Evolutionary conservation across 331 rosid species (phyloP), one percentile per base, ranked within the genome.

Genomic region (Dryas integrifolia): DNA sequence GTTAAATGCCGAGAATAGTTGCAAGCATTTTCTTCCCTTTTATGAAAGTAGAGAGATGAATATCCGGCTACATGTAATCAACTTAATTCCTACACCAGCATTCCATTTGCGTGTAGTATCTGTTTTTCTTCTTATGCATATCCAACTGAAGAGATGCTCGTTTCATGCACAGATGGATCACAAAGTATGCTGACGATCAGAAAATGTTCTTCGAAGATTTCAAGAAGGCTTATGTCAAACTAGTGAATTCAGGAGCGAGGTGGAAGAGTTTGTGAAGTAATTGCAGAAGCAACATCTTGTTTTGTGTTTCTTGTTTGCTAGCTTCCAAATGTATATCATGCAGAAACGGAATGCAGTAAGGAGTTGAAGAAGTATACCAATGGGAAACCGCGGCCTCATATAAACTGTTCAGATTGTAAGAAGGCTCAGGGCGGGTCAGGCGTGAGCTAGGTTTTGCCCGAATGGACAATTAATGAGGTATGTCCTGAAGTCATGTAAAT

Each of bases 221-320:
- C 78, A 80, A 82, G 77, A 86, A 81, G 71, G 98, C 96, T 43
- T 89, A 89, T 68, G 74, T 75, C 81, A 95, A 95, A 84, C 83
- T 95, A 82, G 99, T 89, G 85, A 90, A 90, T 82, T 80, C 89
- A 69, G 97, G 98, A 66, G 99, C 83, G 39, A 86, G 77, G 77
- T 92, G 99, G 99, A 88, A 64, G 79, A 82, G 77, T 79, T 69
- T 75, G 72, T 85, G 82, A 86, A 58, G 35, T 60, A 76, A 56
- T 47, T 43, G 52, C 74, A 72, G 76, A 24, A 49, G 59, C 30
- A 50, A 52, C 53, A n/a, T 74, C 52, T 40, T 65, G 24, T 21
- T 21, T 21, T 21, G 24, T 21, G 24, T 21, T 45, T 53, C 55
- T 12, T 55, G 57, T n/a, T 30, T 30, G 35, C 35, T 30, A 30